A percentile compares a stretch with the other conserved stretches of the same genome.
These are phyloP conservation scores for Cercophora newfieldiana DNA, from an alignment of 495 filamentous ascomycete species.

Conservation along the genomic window DNA sequence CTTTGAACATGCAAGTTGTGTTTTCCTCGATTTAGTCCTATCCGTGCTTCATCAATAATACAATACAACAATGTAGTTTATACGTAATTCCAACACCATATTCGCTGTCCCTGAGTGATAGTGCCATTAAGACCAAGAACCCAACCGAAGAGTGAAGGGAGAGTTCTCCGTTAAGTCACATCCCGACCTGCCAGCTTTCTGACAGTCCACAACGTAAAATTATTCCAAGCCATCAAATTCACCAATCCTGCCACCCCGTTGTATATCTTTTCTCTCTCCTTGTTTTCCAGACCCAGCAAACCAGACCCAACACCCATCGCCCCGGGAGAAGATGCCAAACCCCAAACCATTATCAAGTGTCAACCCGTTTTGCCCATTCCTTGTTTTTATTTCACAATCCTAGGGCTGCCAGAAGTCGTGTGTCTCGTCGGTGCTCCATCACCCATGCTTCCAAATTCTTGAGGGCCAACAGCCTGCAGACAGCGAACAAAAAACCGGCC, in stretches of 20 bases:
- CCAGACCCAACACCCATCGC: not conserved
- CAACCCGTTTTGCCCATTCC: not conserved
- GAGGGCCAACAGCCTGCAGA: not conserved
- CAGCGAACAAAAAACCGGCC: not conserved
- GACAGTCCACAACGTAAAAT: not conserved
- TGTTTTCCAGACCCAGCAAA: conserved; percentile 2
- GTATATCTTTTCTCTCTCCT: conserved; percentile 9
- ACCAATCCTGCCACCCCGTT: not conserved
- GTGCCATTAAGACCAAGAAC: not conserved
- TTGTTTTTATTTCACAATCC: not conserved
- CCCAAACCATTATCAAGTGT: not conserved
- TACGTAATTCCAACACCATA: not conserved
- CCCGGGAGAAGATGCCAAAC: not conserved
- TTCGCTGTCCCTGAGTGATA: not conserved
- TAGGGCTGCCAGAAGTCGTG: not conserved
- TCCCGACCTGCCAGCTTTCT: not conserved
- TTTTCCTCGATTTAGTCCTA: too few relatives aligned
- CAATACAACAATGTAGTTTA: not conserved
- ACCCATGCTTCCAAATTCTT: not conserved
- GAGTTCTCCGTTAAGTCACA: not conserved
- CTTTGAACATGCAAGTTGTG: too few relatives aligned
- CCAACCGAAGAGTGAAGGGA: not conserved
- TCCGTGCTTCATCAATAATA: too few relatives aligned
- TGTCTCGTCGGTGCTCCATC: not conserved
- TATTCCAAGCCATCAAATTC: not conserved